Conservation (phyloP, 1,284 basidiomycete species). For the Takashimella koratensis region DNA sequence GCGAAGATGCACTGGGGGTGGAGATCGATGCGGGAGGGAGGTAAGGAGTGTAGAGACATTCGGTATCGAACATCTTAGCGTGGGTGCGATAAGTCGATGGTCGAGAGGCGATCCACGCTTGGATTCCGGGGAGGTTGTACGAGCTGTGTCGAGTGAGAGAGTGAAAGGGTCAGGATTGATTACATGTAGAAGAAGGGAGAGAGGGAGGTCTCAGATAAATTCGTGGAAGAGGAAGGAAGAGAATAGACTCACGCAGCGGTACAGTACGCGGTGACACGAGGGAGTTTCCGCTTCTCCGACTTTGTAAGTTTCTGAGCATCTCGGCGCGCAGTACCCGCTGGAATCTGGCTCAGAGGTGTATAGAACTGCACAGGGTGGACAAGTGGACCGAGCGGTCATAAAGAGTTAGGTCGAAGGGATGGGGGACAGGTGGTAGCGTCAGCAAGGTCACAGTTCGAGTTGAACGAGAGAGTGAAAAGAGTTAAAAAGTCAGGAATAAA, state of each 20-base stretch:
- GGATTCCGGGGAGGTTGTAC: conserved; percentile 78
- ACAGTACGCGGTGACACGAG: conserved; percentile 92
- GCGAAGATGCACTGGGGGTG: not conserved
- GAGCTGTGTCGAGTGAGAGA: conserved; percentile 58
- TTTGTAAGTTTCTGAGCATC: conserved; percentile 88
- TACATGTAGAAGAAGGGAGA: no score
- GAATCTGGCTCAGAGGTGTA: conserved; percentile 85
- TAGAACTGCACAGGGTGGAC: conserved; percentile 64
- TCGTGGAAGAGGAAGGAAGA: no score
- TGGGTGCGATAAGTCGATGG: conserved; percentile 77
- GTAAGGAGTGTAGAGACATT: conserved; percentile 48
- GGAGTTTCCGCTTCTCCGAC: conserved; percentile 87
- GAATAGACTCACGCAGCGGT: conserved; percentile 80
- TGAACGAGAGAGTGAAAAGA: conserved; percentile 4
- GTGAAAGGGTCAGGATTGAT: no score
- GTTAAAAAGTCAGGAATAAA: no score
- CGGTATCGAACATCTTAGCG: conserved; percentile 56
- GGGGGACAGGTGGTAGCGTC: no score
- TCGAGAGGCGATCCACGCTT: conserved; percentile 82
- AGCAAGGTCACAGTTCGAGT: not conserved
- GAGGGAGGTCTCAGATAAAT: no score
- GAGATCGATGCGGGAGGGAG: conserved; percentile 39
- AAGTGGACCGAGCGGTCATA: no score
- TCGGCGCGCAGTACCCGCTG: conserved; percentile 85
- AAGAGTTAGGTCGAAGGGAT: no score